Evolutionary conservation across 192 early-diverging fungal genomes (phyloP), one percentile per base, ranked within the genome.

Genomic region (Gigaspora rosea): DNA sequence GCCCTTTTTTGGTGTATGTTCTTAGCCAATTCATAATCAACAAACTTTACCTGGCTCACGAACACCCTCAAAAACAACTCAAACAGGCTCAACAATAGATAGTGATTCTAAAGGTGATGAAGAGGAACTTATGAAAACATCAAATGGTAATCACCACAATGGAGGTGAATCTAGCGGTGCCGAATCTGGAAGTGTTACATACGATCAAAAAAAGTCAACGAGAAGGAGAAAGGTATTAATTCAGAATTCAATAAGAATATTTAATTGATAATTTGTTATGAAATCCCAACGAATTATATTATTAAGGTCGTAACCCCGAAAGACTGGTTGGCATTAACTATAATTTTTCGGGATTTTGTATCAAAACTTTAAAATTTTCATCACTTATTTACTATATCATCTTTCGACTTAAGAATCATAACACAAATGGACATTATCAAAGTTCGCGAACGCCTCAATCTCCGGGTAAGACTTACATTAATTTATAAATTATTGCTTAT

Each of bases 51-150:
- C 52, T 18, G 36, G 11, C 36, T 33, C 36, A 18, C 64, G 36
- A 8, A 32, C n/a, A 8, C 32, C 67, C 11, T 27, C 67, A 20
- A 50, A 59, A 49, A 46, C 58, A 13, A 41, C 64, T 8, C 27
- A 67, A 63, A 67, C 75, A 15, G 47, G 50, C 20, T 76, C 75
- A 65, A 76, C 64, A 18, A 47, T n/a, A 15, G 75, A 76, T 50
- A 76, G 51, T 67, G 75, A 76, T 51, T 76, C 63, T 8, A 76
- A 76, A 56, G 64, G 27, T 65, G 75, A 76, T 3, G 75, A 65
- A n/a, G 65, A 76, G 15, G 75, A 76, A 47, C 35, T 20, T n/a
- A 22, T 47, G 35, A 41, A 10, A 12, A 27, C 58, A 46, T 46
- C 48, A 46, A 64, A 76, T 52, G 33, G 47, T 8, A 36, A 36